These are phyloP conservation scores for Benincasa hispida DNA, from an alignment of 306 rosid species.

Conservation along the genomic window DNA sequence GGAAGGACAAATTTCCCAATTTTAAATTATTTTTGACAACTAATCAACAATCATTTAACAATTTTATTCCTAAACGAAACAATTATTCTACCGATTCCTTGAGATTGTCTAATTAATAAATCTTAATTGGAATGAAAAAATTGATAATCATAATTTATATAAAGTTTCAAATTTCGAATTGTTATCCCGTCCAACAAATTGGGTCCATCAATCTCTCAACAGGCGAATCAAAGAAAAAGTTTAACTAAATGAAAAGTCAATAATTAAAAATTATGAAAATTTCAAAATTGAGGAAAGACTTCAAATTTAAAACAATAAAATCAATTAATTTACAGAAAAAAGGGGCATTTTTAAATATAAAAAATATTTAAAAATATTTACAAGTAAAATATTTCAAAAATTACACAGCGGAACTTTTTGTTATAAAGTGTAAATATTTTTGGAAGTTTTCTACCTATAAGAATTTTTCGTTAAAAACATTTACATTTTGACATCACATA, in stretches of 20 bases:
- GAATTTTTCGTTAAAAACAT: too few species aligned
- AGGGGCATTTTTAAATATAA: too few species aligned
- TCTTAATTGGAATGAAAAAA: neutral
- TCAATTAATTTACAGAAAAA: too few species aligned
- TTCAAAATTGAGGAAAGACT: neutral
- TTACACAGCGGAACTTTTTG: too few species aligned
- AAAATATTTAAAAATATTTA: too few species aligned
- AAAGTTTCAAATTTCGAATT: neutral
- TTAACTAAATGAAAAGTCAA: neutral
- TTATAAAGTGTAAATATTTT: too few species aligned
- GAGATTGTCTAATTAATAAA: neutral
- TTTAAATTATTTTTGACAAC: neutral
- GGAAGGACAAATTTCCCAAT: neutral
- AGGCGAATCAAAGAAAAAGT: neutral
- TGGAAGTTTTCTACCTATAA: too few species aligned
- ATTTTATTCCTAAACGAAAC: neutral
- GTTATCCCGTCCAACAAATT: neutral
- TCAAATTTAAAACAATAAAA: neutral
- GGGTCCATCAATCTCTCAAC: neutral
- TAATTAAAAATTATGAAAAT: neutral
- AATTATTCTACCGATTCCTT: neutral
- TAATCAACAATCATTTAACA: neutral
- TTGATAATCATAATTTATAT: neutral
- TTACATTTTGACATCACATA: too few species aligned
- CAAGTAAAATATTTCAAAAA: too few species aligned